Conservation (phyloP, 768 basidiomycete genomes). For the Melanogaster broomeanus region DNA sequence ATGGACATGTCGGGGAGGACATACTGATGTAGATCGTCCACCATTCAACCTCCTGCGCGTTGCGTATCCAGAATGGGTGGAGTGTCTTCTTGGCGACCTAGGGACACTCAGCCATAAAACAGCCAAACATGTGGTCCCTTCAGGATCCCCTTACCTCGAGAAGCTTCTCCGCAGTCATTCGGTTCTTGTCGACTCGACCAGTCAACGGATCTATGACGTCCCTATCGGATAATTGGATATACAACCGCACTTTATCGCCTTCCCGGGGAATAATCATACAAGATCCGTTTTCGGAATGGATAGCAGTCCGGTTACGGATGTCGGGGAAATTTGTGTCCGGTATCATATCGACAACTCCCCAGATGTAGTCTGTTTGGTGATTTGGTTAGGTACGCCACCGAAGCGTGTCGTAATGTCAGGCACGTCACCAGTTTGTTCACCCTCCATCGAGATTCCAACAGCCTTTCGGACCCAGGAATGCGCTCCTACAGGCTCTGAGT, state of each 20-base stretch:
- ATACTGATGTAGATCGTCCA: conserved; percentile 73
- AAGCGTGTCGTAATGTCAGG: not conserved
- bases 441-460: conserved; percentile 46
- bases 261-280: conserved; percentile 79
- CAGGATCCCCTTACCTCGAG: conserved; percentile 43
- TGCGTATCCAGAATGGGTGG: conserved; percentile 52
- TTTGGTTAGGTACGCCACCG: not conserved
- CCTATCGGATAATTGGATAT: conserved; percentile 62
- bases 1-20: conserved; percentile 17
- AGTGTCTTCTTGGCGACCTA: conserved; percentile 60
- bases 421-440: conserved; percentile 46
- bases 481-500: conserved; percentile 30
- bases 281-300: conserved; percentile 71
- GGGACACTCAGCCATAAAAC: not conserved
- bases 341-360: conserved; percentile 78
- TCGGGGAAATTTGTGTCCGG: conserved; percentile 81
- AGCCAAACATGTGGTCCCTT: too few species aligned
- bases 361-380: conserved; percentile 59
- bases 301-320: conserved; percentile 60
- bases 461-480: conserved; percentile 50
- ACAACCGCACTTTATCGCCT: conserved; percentile 65
- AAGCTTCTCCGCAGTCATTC: conserved; percentile 50
- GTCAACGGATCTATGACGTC: conserved; percentile 45
- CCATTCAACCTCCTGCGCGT: conserved; percentile 59
- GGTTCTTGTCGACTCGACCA: conserved; percentile 56